These are phyloP conservation scores for Diophrys appendiculata DNA, from an alignment of 73 alveolate species.

Conservation along the genomic window DNA sequence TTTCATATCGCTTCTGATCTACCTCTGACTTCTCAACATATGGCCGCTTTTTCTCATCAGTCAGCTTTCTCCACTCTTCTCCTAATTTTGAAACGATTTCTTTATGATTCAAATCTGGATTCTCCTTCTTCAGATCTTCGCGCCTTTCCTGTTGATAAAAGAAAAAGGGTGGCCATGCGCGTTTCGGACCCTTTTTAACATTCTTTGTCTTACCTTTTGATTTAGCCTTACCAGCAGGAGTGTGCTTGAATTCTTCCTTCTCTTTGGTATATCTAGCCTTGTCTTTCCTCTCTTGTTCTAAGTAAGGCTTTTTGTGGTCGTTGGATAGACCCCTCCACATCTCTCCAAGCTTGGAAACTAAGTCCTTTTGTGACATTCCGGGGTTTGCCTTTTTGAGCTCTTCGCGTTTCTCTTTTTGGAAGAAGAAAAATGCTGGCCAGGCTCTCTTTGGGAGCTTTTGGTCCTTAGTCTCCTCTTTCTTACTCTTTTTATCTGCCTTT, in stretches of 20 bases:
- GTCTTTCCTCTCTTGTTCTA: constrained; percentile 15
- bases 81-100: constrained; percentile 33
- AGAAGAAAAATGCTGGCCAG: constrained; percentile 27
- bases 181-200: constrained; percentile 29
- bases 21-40: neutral
- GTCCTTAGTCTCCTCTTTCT: constrained; percentile 12
- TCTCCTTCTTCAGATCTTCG: constrained; percentile 40
- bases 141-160: constrained; percentile 50
- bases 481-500: constrained; percentile 7
- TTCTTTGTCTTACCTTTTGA: constrained; percentile 7
- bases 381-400: constrained; percentile 15
- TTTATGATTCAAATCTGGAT: constrained; percentile 29
- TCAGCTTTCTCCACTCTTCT: constrained; percentile 20
- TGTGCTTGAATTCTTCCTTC: constrained; percentile 4
- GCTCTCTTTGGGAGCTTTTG: constrained; percentile 10
- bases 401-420: constrained; percentile 7
- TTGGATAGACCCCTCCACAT: constrained; percentile 18
- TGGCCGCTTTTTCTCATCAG: constrained; percentile 6
- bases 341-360: constrained; percentile 11
- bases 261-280: constrained; percentile 13
- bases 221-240: neutral
- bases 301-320: constrained; percentile 1
- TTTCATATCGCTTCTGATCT: constrained; percentile 8
- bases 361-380: constrained; percentile 1
- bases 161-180: constrained; percentile 53